Evolutionary conservation across 345 rosid species (phyloP).

Genomic region (Salix caprea): DNA sequence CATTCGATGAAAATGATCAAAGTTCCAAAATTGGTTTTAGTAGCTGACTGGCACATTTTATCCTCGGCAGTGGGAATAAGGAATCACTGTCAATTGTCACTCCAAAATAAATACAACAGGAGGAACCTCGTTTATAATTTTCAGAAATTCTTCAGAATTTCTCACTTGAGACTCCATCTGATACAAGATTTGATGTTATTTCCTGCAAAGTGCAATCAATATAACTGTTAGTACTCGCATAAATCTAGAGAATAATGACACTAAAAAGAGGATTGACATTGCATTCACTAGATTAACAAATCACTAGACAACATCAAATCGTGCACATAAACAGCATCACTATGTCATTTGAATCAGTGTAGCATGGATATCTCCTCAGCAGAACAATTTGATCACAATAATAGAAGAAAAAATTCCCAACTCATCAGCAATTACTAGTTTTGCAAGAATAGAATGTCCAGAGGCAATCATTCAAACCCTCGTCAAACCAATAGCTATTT

Average conservation of each 20-base stretch:
- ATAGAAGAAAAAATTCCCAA: not conserved
- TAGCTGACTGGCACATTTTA: slow-evolving; percentile 21
- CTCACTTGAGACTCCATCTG: slow-evolving; percentile 64
- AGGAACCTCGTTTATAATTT: slow-evolving; percentile 1
- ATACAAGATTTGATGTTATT: slow-evolving; percentile 67
- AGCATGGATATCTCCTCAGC: not conserved
- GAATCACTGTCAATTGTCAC: slow-evolving; percentile 23
- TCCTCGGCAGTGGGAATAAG: slow-evolving; percentile 20
- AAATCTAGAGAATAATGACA: not conserved
- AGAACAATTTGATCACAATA: not conserved
- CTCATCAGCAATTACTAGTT: not conserved
- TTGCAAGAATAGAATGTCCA: not conserved
- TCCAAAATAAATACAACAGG: slow-evolving; percentile 32
- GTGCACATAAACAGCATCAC: not conserved
- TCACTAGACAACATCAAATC: not conserved
- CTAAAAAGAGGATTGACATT: not conserved
- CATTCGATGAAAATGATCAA: not conserved
- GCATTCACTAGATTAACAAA: not conserved
- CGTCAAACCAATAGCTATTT: not conserved
- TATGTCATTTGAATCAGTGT: not conserved
- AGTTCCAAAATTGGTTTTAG: slow-evolving; percentile 32
- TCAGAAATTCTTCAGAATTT: slow-evolving; percentile 89
- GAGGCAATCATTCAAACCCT: not conserved
- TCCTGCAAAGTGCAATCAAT: slow-evolving; percentile 51
- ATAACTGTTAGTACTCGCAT: not conserved